Base-by-base conservation (phyloP, 257 asterid genomes). In the Forsythia suspensa region DNA sequence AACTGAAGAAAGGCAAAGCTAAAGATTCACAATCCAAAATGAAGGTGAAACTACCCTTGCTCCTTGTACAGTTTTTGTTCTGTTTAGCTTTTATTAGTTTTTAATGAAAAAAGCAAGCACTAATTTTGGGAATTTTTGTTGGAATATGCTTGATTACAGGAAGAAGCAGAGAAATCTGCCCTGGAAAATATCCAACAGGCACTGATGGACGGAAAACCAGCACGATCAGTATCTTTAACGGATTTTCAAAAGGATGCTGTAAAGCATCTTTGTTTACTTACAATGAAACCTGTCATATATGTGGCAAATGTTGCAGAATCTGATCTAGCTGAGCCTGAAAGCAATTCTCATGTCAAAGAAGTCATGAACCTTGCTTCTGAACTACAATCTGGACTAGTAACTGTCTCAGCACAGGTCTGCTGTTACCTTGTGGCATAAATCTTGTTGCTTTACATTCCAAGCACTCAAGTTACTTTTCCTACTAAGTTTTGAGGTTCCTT, bases 281-380 rank as follows among this genome's bases (percentile, higher is more conserved):
- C 99, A 11, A 93, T 93, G 98, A 95, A 95, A 81, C 99, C 99
- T 74, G 84, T 95, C 81, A 95, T 91, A 80, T 93, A 87, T 76
- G 99, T 95, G 77, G 98, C 98, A 41, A 95, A 95, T 88, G 97
- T 95, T 63, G 97, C 98, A 48, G 99, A 95, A 84, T 86, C 98
- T 70, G 99, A 96, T 88, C 87, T 95, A 74, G 91, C 99, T 85
- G 92, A 86, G 63, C 96, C 97, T 72, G 92, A 81, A 75, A 90
- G 80, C 76, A 92, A 91, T 85, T 81, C 92, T 76, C 88, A 89
- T 84, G 96, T 95, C 63, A 85, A 88, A 80, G 98, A 95, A 80
- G 94, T 93, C 75, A 90, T 74, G 88, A 72, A 74, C 69, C 89
- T 91, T 84, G 98, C 99, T 79, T 86, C 94, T 40, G 94, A 91